Percentiles rank a stretch among this genome's conserved stretches.
Evolutionary conservation across 495 filamentous ascomycete species (phyloP).

Genomic region (Pseudotulostoma volvatum): DNA sequence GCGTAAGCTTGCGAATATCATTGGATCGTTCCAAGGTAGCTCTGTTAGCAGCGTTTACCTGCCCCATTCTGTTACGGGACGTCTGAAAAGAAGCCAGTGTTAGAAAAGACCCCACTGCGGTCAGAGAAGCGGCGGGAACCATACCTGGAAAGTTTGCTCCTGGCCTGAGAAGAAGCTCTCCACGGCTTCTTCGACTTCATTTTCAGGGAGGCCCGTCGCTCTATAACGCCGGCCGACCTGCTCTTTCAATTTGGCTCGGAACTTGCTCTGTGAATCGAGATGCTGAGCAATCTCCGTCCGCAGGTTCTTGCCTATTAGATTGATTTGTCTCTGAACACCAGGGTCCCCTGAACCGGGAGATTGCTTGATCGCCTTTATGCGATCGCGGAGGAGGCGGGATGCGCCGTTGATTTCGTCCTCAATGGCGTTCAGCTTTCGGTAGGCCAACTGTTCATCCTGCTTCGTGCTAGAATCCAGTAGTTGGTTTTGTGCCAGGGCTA

Average conservation of each 20-base stretch:
- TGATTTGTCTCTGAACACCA: conserved; percentile 61
- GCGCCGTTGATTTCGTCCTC: conserved; percentile 66
- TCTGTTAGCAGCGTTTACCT: conserved; percentile 59
- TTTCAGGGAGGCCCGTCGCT: too few relatives aligned
- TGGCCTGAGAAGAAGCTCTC: conserved; percentile 49
- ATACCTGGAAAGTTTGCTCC: conserved; percentile 56
- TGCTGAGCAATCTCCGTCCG: conserved; percentile 65
- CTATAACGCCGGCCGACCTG: conserved; percentile 79
- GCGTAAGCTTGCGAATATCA: conserved; percentile 81
- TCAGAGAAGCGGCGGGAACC: too few relatives aligned
- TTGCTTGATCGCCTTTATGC: conserved; percentile 63
- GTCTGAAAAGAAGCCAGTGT: conserved; percentile 36
- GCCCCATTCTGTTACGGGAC: conserved; percentile 53
- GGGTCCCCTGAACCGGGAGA: conserved; percentile 54
- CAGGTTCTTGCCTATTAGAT: conserved; percentile 58
- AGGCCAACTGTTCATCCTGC: conserved; percentile 27
- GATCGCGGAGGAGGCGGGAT: conserved; percentile 57
- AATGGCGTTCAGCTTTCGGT: conserved; percentile 41
- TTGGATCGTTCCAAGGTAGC: conserved; percentile 72
- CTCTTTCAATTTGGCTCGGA: conserved; percentile 57
- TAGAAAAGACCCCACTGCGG: too few relatives aligned
- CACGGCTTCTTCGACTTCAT: conserved; percentile 62
- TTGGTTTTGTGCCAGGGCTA: conserved; percentile 24
- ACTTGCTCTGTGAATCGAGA: conserved; percentile 58
- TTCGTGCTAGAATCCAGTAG: conserved; percentile 28